Evolutionary conservation across 495 filamentous ascomycete species (phyloP).

Genomic region (Annulohypoxylon maeteangense): DNA sequence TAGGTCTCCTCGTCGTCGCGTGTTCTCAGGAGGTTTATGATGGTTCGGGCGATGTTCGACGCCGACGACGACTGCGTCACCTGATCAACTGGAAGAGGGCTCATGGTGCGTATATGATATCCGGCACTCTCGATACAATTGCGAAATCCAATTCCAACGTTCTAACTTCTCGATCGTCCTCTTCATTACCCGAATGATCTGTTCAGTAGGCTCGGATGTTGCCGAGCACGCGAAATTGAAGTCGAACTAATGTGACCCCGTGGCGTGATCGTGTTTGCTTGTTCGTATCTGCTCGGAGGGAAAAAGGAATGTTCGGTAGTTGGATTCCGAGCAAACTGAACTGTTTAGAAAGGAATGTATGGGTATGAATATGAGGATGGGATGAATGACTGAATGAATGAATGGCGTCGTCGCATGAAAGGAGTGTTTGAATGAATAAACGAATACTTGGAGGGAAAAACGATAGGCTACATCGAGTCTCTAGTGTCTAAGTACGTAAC

Average conservation of each 20-base stretch:
- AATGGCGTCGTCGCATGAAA: background rate
- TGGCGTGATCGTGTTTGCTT: conserved; percentile 7
- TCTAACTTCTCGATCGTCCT: conserved; percentile 13
- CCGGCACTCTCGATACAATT: background rate
- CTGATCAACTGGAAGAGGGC: conserved; percentile 30
- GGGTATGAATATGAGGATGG: background rate
- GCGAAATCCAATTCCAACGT: conserved; percentile 16
- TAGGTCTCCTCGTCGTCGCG: conserved; percentile 27
- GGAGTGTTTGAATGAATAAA: conserved; percentile 12
- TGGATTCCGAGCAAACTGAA: conserved; percentile 8
- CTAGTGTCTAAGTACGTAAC: background rate
- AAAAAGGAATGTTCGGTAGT: conserved; percentile 20
- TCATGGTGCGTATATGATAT: conserved; percentile 18
- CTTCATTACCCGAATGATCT: conserved; percentile 29
- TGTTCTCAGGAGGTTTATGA: conserved; percentile 22
- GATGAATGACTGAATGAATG: background rate
- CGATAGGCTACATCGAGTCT: background rate
- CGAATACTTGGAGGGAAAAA: conserved; percentile 10
- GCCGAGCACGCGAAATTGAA: conserved; percentile 7
- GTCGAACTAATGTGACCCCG: background rate
- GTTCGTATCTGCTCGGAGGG: background rate
- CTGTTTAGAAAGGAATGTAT: conserved; percentile 1
- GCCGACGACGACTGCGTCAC: conserved; percentile 7
- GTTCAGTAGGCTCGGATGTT: conserved; percentile 18
- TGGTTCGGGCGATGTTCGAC: conserved; percentile 30